Percentiles rank a stretch among this genome's conserved stretches.
Evolutionary conservation across 805 yeast species (phyloP).

Genomic region (Pichia exigua): DNA sequence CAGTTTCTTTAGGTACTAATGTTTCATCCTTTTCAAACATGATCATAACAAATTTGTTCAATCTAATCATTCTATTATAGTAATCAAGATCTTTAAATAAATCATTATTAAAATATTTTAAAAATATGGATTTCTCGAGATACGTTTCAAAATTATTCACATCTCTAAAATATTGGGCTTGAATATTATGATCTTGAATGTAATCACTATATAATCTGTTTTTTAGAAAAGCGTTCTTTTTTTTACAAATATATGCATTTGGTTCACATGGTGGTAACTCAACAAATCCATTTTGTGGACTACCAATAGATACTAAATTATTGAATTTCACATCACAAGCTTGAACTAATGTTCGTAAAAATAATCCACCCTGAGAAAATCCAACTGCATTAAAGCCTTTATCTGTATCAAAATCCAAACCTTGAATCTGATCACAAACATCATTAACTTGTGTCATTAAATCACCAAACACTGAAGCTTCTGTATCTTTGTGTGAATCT

Average conservation of each 20-base stretch:
- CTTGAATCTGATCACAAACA: slow-evolving; percentile 48
- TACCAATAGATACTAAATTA: slow-evolving; percentile 64
- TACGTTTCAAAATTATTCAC: slow-evolving; percentile 42
- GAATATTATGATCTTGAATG: slow-evolving; percentile 50
- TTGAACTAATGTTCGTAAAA: slow-evolving; percentile 60
- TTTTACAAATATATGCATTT: slow-evolving; percentile 42
- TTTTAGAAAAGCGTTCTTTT: slow-evolving; percentile 46
- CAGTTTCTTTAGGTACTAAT: slow-evolving; percentile 63
- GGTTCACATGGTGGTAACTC: slow-evolving; percentile 57
- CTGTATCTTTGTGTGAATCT: slow-evolving; percentile 45
- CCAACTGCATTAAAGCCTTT: slow-evolving; percentile 68
- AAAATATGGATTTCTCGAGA: slow-evolving; percentile 45
- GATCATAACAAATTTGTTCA: slow-evolving; percentile 52
- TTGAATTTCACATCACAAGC: slow-evolving; percentile 43
- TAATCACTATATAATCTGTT: slow-evolving; percentile 51
- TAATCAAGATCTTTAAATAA: slow-evolving; percentile 29
- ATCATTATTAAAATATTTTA: slow-evolving; percentile 67
- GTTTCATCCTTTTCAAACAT: slow-evolving; percentile 57
- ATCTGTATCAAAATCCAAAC: slow-evolving; percentile 25
- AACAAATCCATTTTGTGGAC: slow-evolving; percentile 71
- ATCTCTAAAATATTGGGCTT: slow-evolving; percentile 75
- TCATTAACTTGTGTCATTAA: slow-evolving; percentile 44
- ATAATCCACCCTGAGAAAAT: slow-evolving; percentile 79
- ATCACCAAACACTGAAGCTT: slow-evolving; percentile 51
- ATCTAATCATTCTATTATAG: slow-evolving; percentile 31